These are phyloP conservation scores for Mesembryanthemum crystallinum DNA, from an alignment of 148 eudicot species.

Conservation along the genomic window DNA sequence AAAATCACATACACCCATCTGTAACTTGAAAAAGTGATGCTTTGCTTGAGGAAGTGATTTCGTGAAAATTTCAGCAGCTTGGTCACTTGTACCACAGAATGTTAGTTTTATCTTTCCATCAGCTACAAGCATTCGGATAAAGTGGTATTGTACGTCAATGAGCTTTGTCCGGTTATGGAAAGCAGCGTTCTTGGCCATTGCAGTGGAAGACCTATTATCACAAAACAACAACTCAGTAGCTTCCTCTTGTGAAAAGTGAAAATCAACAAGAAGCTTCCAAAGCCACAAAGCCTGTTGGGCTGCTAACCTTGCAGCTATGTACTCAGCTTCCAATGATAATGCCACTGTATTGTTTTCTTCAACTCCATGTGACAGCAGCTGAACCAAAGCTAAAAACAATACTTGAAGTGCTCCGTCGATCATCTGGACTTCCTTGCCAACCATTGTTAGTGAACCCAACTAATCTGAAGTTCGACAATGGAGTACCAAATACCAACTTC, in stretches of 20 bases:
- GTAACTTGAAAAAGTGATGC: background rate
- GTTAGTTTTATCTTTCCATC: background rate
- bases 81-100: conserved; percentile 21
- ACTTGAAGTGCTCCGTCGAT: conserved; percentile 5
- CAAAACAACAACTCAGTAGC: conserved; percentile 7
- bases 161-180: conserved; percentile 22
- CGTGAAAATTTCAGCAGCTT: conserved; percentile 2
- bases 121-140: background rate
- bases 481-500: conserved; percentile 14
- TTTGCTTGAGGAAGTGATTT: conserved; percentile 9
- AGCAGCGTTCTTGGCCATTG: conserved; percentile 1
- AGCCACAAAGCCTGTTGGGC: conserved; percentile 10
- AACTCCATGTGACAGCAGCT: conserved; percentile 2
- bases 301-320: conserved; percentile 7
- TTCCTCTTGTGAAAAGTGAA: background rate
- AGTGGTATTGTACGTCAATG: conserved; percentile 15
- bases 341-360: conserved; percentile 16
- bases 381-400: conserved; percentile 6
- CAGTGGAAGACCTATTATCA: conserved; percentile 15
- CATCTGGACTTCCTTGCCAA: conserved; percentile 17
- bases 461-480: background rate
- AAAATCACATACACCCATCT: conserved; percentile 3
- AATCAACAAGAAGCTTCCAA: background rate
- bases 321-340: background rate
- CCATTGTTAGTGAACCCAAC: conserved; percentile 16